Base-by-base conservation (phyloP, 225 moss, liverwort and hornwort genomes). In the Neckera pumila region DNA sequence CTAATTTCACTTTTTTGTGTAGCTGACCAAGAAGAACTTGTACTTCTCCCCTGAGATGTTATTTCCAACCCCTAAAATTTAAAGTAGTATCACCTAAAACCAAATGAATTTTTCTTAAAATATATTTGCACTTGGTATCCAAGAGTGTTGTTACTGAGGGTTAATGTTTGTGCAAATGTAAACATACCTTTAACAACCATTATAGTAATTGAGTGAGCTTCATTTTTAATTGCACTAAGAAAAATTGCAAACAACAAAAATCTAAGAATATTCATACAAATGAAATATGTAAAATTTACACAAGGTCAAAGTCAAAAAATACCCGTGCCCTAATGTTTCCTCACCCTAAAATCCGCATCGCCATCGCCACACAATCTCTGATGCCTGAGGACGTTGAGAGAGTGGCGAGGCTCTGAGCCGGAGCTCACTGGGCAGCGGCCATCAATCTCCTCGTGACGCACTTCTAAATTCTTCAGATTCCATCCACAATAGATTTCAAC, bases 11-110 rank as follows among this genome's bases (percentile, higher is more conserved):
- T n/a, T n/a, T n/a, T n/a, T n/a, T n/a, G n/a, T n/a, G n/a, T n/a
- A 45, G 2, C 12, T 33, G 21, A 51, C 12, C 2, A 51, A 17
- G 5, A 76, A 76, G 1, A 76, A 51, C 1, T 51, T 1, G 1
- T 33, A 2, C 2, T 33, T 7, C 7, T 1, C 2, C 18, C 2
- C 2, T 0, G 20, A 75, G 7, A 30, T 47, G 7, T 19, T 47
- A 47, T 3, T 31, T 75, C 18, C 49, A 75, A 31, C 0, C 0
- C 19, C 3, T 2, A 31, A 0, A 31, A 31, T 31, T 49, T 19
- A 49, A 49, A 0, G 3, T 63, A 31, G 2, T 43, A 14, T 72
- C 13, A 43, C 1, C 3, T 1, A 3, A 53, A 76, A 49, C 30
- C 30, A 74, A 49, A 53, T 2, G 3, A 53, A 34, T 51, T 51